Base-by-base conservation (phyloP, 352 stramenopile species). In the Phytophthora idaei region DNA sequence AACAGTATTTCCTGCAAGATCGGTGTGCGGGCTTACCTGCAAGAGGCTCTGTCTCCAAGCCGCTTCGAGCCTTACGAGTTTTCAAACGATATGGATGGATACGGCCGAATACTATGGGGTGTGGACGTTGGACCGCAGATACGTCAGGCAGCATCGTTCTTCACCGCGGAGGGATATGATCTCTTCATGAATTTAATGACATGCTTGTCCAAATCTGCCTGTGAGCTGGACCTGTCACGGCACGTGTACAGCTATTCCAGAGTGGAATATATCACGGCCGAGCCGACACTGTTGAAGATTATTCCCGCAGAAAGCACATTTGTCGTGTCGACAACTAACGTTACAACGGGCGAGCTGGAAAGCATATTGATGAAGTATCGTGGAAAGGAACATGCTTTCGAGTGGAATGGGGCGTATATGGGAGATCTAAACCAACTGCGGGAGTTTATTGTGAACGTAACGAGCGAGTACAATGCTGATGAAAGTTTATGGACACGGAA, bases 1-100 rank as follows among this genome's bases (percentile, higher is more conserved):
- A 61, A 56, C 5, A 75, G 78, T 37, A 61, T 52, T 10, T 73
- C 81, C 39, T 88, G 80, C 57, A 64, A 46, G 0, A 71, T 77
- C 29, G 80, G 75, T n/a, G 61, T 84, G 1, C 64, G 71, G 6
- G 58, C 57, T 10, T 85, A 76, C 34, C 15, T 85, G 1, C 44
- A 51, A 7, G 52, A 67, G 3, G 64, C 57, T 4, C 14, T 85
- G 21, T 39, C 46, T 64, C n/a, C 17, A 31, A 47, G 46, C 56
- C 21, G 52, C 29, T 62, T 67, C 29, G n/a, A 37, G 7, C 37
- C 31, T 11, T 36, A 56, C 44, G 48, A 53, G n/a, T 67, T 42
- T 49, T 37, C 36, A 41, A 5, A 54, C 53, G 36, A 49, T 2
- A 46, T 29, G 0, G 41, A 32, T 21, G 21, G 8, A 9, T 27